Evolutionary conservation across 2,329 filamentous ascomycete species (phyloP).

Genomic region (Botrytis byssoidea): DNA sequence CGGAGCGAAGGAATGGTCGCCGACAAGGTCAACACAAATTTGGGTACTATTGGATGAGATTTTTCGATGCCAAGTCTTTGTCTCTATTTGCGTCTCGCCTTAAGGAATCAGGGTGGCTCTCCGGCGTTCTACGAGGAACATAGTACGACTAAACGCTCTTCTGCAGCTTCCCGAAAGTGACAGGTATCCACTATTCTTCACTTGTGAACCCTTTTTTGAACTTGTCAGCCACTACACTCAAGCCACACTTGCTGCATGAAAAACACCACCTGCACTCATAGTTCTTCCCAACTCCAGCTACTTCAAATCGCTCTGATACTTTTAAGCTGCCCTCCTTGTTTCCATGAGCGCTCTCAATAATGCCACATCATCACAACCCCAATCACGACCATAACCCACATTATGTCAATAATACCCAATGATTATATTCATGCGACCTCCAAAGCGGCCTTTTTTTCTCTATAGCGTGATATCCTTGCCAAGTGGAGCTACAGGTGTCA

Average conservation of each 20-base stretch:
- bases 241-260: neutral
- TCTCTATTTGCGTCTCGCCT: neutral
- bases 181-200: neutral
- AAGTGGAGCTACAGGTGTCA: neutral
- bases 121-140: neutral
- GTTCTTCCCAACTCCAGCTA: neutral
- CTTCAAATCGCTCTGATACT: neutral
- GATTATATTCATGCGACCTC: slow-evolving; percentile 8
- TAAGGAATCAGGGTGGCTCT: neutral
- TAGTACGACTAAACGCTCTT: neutral
- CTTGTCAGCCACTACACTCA: neutral
- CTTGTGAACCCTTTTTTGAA: neutral
- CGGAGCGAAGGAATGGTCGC: slow-evolving; percentile 14
- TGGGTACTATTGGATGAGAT: neutral
- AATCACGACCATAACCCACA: neutral
- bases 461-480: neutral
- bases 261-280: neutral
- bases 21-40: slow-evolving; percentile 1
- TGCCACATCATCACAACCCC: neutral
- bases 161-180: neutral
- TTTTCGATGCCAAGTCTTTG: neutral
- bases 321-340: neutral
- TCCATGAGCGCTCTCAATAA: neutral
- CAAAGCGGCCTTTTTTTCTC: neutral
- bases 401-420: neutral